Evolutionary conservation across 1,284 basidiomycete species (phyloP).

Genomic region (Anthracocystis setariae): DNA sequence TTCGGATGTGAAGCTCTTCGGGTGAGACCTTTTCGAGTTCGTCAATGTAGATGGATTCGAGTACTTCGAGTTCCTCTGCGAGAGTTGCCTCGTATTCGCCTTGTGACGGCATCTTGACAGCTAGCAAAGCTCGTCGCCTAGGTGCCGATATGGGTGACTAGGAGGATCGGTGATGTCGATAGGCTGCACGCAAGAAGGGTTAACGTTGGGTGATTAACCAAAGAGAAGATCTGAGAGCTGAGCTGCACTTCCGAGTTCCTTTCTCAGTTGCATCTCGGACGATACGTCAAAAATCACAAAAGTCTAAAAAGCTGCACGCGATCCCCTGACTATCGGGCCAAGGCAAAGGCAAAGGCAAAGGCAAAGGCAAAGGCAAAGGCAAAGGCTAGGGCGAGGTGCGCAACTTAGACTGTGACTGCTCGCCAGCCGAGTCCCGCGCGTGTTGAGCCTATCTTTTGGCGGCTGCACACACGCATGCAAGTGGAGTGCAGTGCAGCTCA

Average conservation of each 20-base stretch:
- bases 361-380: no score
- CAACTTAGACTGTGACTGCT: no score
- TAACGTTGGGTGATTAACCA: background rate
- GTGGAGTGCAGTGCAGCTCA: no score
- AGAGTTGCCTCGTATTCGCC: conserved; percentile 70
- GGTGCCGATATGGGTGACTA: no score
- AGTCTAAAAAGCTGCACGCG: no score
- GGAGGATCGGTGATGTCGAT: no score
- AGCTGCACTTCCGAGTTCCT: conserved; percentile 33
- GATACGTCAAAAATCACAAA: conserved; percentile 4
- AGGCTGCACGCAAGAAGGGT: no score
- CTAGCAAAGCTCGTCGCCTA: no score
- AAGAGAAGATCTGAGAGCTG: background rate
- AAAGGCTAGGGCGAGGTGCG: no score
- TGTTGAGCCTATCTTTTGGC: conserved; percentile 5
- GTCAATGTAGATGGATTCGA: conserved; percentile 94
- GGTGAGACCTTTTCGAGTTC: conserved; percentile 91
- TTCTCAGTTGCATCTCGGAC: conserved; percentile 12
- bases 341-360: no score
- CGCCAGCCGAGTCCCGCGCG: conserved; percentile 21
- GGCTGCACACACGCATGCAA: conserved; percentile 32
- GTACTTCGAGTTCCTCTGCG: conserved; percentile 88
- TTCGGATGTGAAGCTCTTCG: conserved; percentile 81
- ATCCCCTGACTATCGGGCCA: no score
- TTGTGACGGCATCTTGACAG: conserved; percentile 43